Conservation (phyloP, 805 yeast genomes). For the Tetrapisispora namnaoensis region DNA sequence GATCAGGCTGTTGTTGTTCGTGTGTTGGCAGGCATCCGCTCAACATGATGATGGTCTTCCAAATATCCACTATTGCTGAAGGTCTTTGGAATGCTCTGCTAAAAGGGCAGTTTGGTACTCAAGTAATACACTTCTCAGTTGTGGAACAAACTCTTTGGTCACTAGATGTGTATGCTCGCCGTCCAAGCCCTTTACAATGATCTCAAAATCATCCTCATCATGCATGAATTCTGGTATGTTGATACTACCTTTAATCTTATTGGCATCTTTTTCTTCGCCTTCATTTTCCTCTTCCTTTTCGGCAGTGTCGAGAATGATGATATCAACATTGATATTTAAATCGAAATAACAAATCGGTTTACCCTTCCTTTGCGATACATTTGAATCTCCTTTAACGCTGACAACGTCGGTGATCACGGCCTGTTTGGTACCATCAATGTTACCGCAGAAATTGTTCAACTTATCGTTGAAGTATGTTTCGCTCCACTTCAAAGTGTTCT, state of each 20-base stretch:
- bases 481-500: constrained; percentile 58
- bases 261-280: constrained; percentile 27
- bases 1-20: not conserved
- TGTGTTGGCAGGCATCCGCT: too few species aligned
- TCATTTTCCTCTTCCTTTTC: constrained; percentile 4
- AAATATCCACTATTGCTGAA: constrained; percentile 50
- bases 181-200: constrained; percentile 21
- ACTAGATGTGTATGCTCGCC: constrained; percentile 33
- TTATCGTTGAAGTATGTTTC: constrained; percentile 38
- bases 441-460: constrained; percentile 20
- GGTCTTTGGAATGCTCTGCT: constrained; percentile 48
- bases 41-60: too few species aligned
- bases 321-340: constrained; percentile 41
- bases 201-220: constrained; percentile 63
- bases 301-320: constrained; percentile 27
- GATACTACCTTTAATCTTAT: constrained; percentile 36
- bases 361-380: constrained; percentile 77
- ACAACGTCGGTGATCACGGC: constrained; percentile 31
- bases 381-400: constrained; percentile 62
- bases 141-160: constrained; percentile 43
- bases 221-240: constrained; percentile 62
- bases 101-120: constrained; percentile 57
- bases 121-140: constrained; percentile 37
- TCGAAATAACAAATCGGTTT: constrained; percentile 70
- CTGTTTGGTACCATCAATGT: constrained; percentile 9